Evolutionary conservation across 371 early-diverging fungal species (phyloP), one percentile per base, ranked within the genome.

Genomic region (Fennellomyces sp.): DNA sequence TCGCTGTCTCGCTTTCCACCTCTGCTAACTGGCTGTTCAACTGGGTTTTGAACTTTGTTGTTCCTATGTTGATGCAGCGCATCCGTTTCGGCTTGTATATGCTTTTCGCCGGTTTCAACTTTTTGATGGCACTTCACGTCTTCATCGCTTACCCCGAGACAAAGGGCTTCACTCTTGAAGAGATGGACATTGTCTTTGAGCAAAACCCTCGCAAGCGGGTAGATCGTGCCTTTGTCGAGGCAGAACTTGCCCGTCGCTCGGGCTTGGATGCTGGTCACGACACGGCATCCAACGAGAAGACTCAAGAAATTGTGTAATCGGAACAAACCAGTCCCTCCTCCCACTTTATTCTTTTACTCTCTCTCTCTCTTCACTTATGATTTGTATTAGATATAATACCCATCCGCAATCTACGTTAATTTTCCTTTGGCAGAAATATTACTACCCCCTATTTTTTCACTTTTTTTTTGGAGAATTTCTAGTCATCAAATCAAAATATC

Each of bases 1-100:
- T 92, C 70, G 94, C 88, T 47, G 87, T 89, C 56, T 90, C 89
- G 33, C 57, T 92, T 23, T 87, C 91, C 36, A 95, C 95, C 35
- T 87, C 92, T 13, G 81, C 92, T 66, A 95, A 95, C 85, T 96
- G 94, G 94, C 67, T 82, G 35, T 86, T 83, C 73, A 94, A 92
- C 78, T 86, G 84, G 70, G 59, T 83, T 36, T 68, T 91, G 23
- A 84, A 76, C 15, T 81, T 83, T 49, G 70, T 84, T 36, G 81
- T 83, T 0, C 91, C 91, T 4, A 71, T 81, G 25, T 65, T 88
- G 21, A 72, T 90, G 56, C 66, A 88, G 52, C 52, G 65, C 26
- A 81, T 88, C 51, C 81, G 76, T 42, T 90, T 81, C 76, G 79
- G 84, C 17, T 67, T 85, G 29, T 88, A 88, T 72, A 73, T 80